These are phyloP conservation scores for Pseudocercospora musae DNA, from an alignment of 2,329 filamentous ascomycete species.

Conservation along the genomic window DNA sequence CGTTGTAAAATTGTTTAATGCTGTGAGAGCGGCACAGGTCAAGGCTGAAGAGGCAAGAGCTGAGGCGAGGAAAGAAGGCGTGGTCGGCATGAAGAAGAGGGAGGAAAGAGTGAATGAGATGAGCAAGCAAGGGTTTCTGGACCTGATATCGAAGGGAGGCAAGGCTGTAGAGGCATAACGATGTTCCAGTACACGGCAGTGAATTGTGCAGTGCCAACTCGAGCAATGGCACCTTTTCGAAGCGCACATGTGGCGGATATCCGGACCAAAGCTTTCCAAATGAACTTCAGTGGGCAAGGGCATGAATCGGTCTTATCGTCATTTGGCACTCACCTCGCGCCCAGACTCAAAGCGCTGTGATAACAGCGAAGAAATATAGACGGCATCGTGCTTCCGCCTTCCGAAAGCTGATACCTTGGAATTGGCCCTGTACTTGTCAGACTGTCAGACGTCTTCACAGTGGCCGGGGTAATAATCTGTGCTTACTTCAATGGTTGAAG, in stretches of 20 bases:
- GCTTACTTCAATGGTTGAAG: neutral
- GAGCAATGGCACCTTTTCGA: neutral
- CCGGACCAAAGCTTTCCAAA: neutral
- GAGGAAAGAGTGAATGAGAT: slow-evolving; percentile 92
- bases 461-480: neutral
- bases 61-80: slow-evolving; percentile 65
- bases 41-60: slow-evolving; percentile 75
- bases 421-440: neutral
- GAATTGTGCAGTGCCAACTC: neutral
- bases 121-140: slow-evolving; percentile 94
- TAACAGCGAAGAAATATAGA: neutral
- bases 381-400: neutral
- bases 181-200: neutral
- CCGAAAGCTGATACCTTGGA: neutral
- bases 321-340: neutral
- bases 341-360: neutral
- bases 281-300: neutral
- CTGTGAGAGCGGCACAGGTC: slow-evolving; percentile 86
- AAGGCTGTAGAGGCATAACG: slow-evolving; percentile 31
- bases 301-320: neutral
- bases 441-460: neutral
- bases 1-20: slow-evolving; percentile 96
- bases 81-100: slow-evolving; percentile 74
- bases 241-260: neutral
- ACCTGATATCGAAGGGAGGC: slow-evolving; percentile 68